phyloP scores from a whole-genome alignment of 441 rosid genomes.

The Pelargonium citronellum region DNA sequence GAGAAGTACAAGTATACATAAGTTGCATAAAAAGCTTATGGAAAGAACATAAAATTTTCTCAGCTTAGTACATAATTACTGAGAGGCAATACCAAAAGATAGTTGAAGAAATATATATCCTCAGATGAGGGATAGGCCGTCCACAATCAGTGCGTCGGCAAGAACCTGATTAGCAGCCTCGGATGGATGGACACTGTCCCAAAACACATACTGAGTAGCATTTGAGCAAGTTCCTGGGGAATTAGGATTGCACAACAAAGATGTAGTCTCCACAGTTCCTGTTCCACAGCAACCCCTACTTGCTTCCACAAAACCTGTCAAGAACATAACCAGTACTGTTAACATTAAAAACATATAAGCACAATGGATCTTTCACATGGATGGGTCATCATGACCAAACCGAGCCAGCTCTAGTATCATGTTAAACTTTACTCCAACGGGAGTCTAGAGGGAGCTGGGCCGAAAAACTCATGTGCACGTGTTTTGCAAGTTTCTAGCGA shows the following conservation, averaged over 20 bases:
- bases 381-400: too few relatives aligned
- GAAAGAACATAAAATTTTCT: background rate
- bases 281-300: conserved; percentile 88
- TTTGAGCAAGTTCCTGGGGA: conserved; percentile 71
- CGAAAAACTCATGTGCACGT: too few relatives aligned
- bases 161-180: conserved; percentile 80
- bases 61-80: background rate
- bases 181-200: conserved; percentile 89
- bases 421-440: too few relatives aligned
- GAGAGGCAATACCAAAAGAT: too few relatives aligned
- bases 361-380: too few relatives aligned
- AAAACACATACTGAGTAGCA: conserved; percentile 80
- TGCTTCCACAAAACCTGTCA: conserved; percentile 71
- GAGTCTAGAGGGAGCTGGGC: too few relatives aligned
- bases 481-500: too few relatives aligned
- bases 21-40: background rate
- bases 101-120: background rate
- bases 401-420: too few relatives aligned
- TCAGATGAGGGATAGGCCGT: conserved; percentile 60
- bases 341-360: too few relatives aligned
- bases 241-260: conserved; percentile 62
- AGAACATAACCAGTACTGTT: background rate
- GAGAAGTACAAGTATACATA: too few relatives aligned
- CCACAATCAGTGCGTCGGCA: conserved; percentile 51
- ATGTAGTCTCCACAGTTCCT: conserved; percentile 65